Conservation (phyloP, 129 eudicot species). For the Artemisia argyi region DNA sequence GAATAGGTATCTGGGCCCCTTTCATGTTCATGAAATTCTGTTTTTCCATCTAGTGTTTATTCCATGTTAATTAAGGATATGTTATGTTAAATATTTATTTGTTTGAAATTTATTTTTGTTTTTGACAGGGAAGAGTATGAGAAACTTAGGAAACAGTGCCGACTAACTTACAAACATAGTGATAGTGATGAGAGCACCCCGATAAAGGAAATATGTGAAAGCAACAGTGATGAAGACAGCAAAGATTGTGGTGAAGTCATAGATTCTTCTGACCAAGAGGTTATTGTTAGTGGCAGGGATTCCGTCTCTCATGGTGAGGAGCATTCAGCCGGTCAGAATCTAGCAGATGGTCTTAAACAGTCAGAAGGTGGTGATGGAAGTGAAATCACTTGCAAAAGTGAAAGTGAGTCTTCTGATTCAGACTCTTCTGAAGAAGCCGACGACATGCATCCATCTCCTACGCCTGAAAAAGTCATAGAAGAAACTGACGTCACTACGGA, state of each 20-base stretch:
- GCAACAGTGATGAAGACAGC: constrained; percentile 34
- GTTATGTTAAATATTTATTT: not conserved
- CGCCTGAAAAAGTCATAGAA: constrained; percentile 30
- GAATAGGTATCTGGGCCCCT: constrained; percentile 49
- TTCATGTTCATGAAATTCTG: not conserved
- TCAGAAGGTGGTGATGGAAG: constrained; percentile 31
- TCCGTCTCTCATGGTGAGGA: constrained; percentile 33
- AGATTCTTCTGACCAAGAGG: constrained; percentile 45
- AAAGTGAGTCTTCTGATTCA: constrained; percentile 55
- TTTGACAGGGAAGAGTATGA: constrained; percentile 56
- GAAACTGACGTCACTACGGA: constrained; percentile 24
- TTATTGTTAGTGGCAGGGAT: constrained; percentile 32
- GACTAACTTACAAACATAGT: constrained; percentile 36
- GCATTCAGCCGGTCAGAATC: constrained; percentile 25
- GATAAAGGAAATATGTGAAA: constrained; percentile 34
- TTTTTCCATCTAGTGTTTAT: not conserved
- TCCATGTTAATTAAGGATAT: not conserved
- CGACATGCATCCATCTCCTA: constrained; percentile 37
- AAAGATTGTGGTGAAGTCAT: constrained; percentile 41
- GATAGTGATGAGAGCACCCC: constrained; percentile 41
- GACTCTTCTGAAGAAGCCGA: constrained; percentile 58
- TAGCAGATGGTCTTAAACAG: constrained; percentile 10
- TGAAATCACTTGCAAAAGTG: constrained; percentile 40
- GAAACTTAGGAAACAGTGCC: constrained; percentile 49
- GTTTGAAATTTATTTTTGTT: not conserved